phyloP scores from a whole-genome alignment of 2,329 filamentous ascomycete species.

The Diaporthe eres region DNA sequence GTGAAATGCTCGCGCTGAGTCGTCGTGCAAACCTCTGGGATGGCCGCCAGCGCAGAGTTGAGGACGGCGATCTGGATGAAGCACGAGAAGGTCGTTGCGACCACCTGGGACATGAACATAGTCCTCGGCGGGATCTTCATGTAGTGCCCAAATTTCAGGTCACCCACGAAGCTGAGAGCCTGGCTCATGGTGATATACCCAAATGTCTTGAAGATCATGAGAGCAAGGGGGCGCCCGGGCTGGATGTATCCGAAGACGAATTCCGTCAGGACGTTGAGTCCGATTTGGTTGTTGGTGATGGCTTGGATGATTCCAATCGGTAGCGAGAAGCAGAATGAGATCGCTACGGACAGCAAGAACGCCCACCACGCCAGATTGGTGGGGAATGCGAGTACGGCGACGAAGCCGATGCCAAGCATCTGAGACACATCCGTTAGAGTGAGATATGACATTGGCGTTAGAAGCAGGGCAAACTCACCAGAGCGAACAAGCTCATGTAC shows the following conservation, averaged over 20 bases:
- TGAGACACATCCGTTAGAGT: conserved; percentile 46
- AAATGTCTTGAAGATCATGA: conserved; percentile 80
- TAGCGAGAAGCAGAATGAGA: conserved; percentile 74
- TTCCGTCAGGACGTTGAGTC: conserved; percentile 81
- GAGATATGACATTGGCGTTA: not conserved
- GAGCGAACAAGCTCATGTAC: conserved; percentile 70
- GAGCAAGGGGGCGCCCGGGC: conserved; percentile 77
- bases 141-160: conserved; percentile 81
- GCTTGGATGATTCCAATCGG: conserved; percentile 80
- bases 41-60: conserved; percentile 72
- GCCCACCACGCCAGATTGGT: conserved; percentile 82
- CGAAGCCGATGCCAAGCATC: conserved; percentile 68
- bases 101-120: conserved; percentile 76
- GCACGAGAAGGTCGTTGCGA: conserved; percentile 76
- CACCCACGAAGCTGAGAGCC: conserved; percentile 74
- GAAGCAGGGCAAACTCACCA: conserved; percentile 57
- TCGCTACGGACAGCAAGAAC: conserved; percentile 75
- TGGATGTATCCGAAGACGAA: conserved; percentile 84
- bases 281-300: conserved; percentile 78
- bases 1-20: conserved; percentile 72
- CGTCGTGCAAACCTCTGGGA: conserved; percentile 74
- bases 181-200: conserved; percentile 76
- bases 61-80: conserved; percentile 76
- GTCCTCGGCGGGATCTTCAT: conserved; percentile 79
- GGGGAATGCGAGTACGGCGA: conserved; percentile 71